Evolutionary conservation across 805 yeast species (phyloP), one percentile per base, ranked within the genome.

Genomic region (Candida cerambycidarum): DNA sequence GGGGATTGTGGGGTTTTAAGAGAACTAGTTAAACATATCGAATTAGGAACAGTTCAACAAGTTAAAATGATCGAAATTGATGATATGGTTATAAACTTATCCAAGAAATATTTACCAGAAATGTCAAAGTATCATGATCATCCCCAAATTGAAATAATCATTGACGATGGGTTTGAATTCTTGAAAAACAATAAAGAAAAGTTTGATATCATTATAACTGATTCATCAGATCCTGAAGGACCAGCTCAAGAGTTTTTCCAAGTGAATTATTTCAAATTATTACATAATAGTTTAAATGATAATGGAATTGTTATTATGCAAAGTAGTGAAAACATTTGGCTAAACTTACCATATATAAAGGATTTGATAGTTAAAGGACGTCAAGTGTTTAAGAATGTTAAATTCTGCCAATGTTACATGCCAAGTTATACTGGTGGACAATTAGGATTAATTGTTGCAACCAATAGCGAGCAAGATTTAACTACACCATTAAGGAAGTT

Each of bases 1-100:
- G 97, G 97, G 32, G 97, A 89, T 62, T 96, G 97, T 50, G 97
- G 97, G 47, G 96, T 89, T 15, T 67, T 90, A 28, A 76, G 97
- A 55, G 97, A 89, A 62, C 82, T 87, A 13, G 79, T 88, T 35
- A 90, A 89, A 65, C 92, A 85, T 57, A 53, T 67, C 23, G 62
- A 61, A 11, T 69, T 69, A 30, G 70, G 74, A 5, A 69, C 75
- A 34, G 75, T 83, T 3, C 83, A 84, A 51, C 63, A 68, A 36
- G 84, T 86, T 12, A 83, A 85, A 11, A 73, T 89, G 61, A 92
- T 87, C n/a, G 97, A 89, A 58, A 90, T 89, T 49, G 97, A 89
- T 64, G 83, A 82, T 58, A 75, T 82, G 47, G 97, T 89, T 21
- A 87, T 89, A 43, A 71, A 79, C 38, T 71, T 88, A 41, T 74